Evolutionary conservation across 257 asterid species (phyloP).

Genomic region (Solanum habrochaites): DNA sequence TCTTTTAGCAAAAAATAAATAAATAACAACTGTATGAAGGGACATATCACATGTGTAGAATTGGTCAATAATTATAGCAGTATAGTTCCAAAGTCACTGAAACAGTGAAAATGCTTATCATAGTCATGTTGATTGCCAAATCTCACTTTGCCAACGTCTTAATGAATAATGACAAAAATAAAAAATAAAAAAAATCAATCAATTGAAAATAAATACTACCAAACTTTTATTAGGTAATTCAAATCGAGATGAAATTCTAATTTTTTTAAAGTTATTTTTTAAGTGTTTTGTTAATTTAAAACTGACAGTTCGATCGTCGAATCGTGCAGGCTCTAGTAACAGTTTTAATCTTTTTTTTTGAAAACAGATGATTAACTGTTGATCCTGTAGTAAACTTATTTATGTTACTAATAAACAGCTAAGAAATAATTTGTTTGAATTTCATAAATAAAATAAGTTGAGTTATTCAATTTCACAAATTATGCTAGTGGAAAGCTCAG

Average conservation of each 20-base stretch:
- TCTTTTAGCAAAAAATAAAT: too few relatives aligned
- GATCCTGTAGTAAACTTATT: too few relatives aligned
- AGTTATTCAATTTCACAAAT: too few relatives aligned
- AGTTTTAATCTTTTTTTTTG: too few relatives aligned
- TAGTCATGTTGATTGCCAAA: not conserved
- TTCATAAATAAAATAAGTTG: not conserved
- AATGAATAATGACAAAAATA: not conserved
- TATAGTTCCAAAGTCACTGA: not conserved
- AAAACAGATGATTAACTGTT: too few relatives aligned
- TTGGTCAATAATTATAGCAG: not conserved
- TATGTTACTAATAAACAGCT: not conserved
- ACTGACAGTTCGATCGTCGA: too few relatives aligned
- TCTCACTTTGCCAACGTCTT: not conserved
- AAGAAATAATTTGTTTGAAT: too few relatives aligned
- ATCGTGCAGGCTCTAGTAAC: too few relatives aligned
- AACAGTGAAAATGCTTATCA: not conserved
- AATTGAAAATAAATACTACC: not conserved
- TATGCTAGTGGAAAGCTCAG: not conserved
- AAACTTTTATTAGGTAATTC: not conserved
- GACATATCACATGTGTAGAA: not conserved
- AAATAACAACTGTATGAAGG: not conserved
- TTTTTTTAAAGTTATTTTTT: rapidly evolving
- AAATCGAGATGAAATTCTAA: not conserved
- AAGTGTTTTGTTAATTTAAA: too few relatives aligned
- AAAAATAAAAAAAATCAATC: not conserved